These are phyloP conservation scores for Amanita rubescens DNA, from an alignment of 768 basidiomycete genomes.

Conservation along the genomic window DNA sequence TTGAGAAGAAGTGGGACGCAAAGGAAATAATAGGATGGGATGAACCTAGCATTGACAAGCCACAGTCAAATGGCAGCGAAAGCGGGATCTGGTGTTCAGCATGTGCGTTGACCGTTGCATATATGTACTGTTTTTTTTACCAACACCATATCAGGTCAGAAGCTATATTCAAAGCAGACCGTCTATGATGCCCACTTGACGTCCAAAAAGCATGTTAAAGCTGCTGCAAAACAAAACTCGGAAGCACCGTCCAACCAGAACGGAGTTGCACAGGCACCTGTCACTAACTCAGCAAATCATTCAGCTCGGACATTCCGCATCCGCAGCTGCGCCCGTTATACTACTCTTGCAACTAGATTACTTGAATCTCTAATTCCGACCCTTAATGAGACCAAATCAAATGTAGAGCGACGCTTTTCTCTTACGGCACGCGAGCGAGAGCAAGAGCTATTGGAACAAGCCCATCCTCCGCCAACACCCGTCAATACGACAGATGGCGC, in stretches of 20 bases:
- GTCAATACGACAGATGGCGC: constrained; percentile 35
- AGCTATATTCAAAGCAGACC: constrained; percentile 92
- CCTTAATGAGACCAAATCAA: constrained; percentile 87
- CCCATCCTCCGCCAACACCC: constrained; percentile 40
- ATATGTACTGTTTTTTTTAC: constrained; percentile 9
- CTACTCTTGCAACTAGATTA: constrained; percentile 62
- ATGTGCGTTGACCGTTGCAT: constrained; percentile 47
- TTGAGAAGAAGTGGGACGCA: constrained; percentile 74
- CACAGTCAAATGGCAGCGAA: constrained; percentile 35
- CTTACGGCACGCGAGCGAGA: constrained; percentile 97
- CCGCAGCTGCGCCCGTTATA: constrained; percentile 61
- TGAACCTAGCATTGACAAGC: constrained; percentile 37
- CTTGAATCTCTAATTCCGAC: constrained; percentile 55
- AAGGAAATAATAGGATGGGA: constrained; percentile 77
- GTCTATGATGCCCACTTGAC: constrained; percentile 95
- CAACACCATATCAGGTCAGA: constrained; percentile 62
- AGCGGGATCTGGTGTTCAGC: constrained; percentile 90
- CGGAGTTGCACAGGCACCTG: constrained; percentile 30
- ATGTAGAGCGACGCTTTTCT: constrained; percentile 94
- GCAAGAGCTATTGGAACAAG: constrained; percentile 78
- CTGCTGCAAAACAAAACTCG: constrained; percentile 59
- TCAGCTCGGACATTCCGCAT: constrained; percentile 43
- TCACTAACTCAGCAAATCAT: constrained; percentile 18
- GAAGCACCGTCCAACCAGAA: constrained; percentile 50
- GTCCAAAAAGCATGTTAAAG: constrained; percentile 94